Evolutionary conservation across 2,329 filamentous ascomycete genomes (phyloP).

Genomic region (Talaromyces atroroseus): DNA sequence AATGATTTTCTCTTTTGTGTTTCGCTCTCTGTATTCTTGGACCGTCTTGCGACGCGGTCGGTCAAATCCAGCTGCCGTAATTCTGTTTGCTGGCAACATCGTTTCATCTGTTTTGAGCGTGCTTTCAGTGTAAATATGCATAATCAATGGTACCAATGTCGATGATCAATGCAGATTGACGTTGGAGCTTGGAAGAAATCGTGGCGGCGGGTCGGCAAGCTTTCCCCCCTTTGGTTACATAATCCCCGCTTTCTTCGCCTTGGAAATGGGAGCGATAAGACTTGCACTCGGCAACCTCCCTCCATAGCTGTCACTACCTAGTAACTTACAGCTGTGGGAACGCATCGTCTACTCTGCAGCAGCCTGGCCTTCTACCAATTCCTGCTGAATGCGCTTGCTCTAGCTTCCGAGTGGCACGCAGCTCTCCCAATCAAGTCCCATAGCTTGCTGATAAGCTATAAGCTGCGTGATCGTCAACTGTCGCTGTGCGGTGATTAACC

Average conservation of each 20-base stretch:
- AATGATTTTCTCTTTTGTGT: not conserved
- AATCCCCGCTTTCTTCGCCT: not conserved
- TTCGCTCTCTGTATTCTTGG: not conserved
- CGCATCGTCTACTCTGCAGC: not conserved
- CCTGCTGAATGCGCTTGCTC: not conserved
- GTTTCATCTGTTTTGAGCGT: not conserved
- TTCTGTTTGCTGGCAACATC: not conserved
- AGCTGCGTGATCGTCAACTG: not conserved
- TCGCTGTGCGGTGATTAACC: not conserved
- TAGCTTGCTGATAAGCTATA: not conserved
- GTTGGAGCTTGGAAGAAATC: not conserved
- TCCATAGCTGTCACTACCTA: not conserved
- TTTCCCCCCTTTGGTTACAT: not conserved
- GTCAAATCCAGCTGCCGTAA: not conserved
- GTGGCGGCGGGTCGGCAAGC: not conserved
- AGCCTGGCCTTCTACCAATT: not conserved
- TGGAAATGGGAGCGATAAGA: not conserved
- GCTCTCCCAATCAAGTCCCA: constrained; percentile 7
- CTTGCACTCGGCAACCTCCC: not conserved
- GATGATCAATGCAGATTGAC: not conserved
- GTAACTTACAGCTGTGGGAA: not conserved
- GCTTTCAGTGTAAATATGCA: not conserved
- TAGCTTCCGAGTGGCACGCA: constrained; percentile 3
- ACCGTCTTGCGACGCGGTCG: not conserved
- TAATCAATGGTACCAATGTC: not conserved